A percentile compares a stretch with the other conserved stretches of the same genome.
Evolutionary conservation across 495 filamentous ascomycete genomes (phyloP).

Genomic region (Haplographium delicatum): DNA sequence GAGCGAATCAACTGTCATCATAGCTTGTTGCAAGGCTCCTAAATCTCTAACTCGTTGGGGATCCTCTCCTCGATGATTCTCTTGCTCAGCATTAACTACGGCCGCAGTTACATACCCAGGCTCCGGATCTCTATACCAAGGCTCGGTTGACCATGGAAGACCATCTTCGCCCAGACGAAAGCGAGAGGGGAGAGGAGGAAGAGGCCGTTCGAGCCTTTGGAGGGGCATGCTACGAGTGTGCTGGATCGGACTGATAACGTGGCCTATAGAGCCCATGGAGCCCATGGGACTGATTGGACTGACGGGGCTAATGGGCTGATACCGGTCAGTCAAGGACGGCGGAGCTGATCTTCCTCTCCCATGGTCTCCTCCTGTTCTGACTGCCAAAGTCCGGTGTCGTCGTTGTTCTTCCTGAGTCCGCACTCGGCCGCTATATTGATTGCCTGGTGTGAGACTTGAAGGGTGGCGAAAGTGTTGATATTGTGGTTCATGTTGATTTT

Average conservation of each 20-base stretch:
- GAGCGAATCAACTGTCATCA: slow-evolving; percentile 48
- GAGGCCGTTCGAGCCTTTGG: slow-evolving; percentile 9
- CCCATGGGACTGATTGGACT: slow-evolving; percentile 6
- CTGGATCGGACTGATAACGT: neutral
- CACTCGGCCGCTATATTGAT: neutral
- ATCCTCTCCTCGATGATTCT: slow-evolving; percentile 17
- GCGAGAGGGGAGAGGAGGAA: slow-evolving; percentile 22
- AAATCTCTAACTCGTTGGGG: slow-evolving; percentile 34
- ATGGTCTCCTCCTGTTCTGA: slow-evolving; percentile 11
- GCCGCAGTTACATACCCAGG: neutral
- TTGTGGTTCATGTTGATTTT: neutral
- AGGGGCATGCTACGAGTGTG: slow-evolving; percentile 13
- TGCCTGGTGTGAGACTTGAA: neutral
- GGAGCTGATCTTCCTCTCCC: slow-evolving; percentile 15
- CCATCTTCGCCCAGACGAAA: slow-evolving; percentile 26
- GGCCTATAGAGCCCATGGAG: neutral
- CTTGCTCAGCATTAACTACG: slow-evolving; percentile 3
- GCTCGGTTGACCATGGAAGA: slow-evolving; percentile 22
- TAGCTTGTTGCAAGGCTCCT: slow-evolving; percentile 43
- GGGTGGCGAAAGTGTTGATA: slow-evolving; percentile 3
- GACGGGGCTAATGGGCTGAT: slow-evolving; percentile 7
- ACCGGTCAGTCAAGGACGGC: slow-evolving; percentile 7
- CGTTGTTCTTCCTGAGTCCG: slow-evolving; percentile 1
- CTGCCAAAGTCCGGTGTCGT: neutral
- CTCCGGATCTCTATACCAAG: slow-evolving; percentile 17